Evolutionary conservation across 2,329 filamentous ascomycete genomes (phyloP).

Genomic region (Ophiobolus disseminans): DNA sequence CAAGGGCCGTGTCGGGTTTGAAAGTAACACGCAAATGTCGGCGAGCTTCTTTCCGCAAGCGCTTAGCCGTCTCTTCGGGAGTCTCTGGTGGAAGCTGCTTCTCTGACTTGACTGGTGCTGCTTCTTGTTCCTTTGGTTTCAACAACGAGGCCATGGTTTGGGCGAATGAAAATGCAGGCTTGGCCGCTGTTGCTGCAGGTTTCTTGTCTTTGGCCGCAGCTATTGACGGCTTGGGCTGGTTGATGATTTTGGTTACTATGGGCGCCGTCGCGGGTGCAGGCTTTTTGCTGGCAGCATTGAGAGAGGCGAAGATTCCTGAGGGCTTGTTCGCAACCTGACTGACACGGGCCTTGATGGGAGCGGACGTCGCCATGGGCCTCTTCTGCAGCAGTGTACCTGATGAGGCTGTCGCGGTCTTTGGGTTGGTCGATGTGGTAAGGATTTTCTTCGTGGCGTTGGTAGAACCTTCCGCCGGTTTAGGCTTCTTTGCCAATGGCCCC

Average conservation of each 20-base stretch:
- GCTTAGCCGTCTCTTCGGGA: slow-evolving; percentile 69
- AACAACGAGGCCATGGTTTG: slow-evolving; percentile 52
- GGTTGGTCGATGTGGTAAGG: slow-evolving; percentile 3
- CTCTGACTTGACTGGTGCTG: slow-evolving; percentile 57
- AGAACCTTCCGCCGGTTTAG: slow-evolving; percentile 33
- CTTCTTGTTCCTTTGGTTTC: slow-evolving; percentile 63
- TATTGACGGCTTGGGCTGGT: slow-evolving; percentile 34
- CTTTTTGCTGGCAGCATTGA: slow-evolving; percentile 57
- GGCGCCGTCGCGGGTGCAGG: slow-evolving; percentile 31
- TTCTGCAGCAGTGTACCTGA: slow-evolving; percentile 28
- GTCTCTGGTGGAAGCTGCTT: slow-evolving; percentile 67
- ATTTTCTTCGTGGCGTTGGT: slow-evolving; percentile 28
- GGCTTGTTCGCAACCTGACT: slow-evolving; percentile 53
- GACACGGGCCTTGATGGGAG: slow-evolving; percentile 40
- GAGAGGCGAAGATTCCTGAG: slow-evolving; percentile 54
- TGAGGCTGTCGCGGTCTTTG: slow-evolving; percentile 15
- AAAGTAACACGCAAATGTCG: slow-evolving; percentile 74
- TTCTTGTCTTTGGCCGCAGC: slow-evolving; percentile 39
- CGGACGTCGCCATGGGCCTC: slow-evolving; percentile 31
- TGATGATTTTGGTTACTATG: slow-evolving; percentile 30
- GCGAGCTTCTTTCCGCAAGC: slow-evolving; percentile 75
- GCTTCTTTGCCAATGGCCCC: slow-evolving; percentile 33
- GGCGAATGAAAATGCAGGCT: slow-evolving; percentile 48
- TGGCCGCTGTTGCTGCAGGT: slow-evolving; percentile 28
- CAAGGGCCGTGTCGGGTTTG: slow-evolving; percentile 71